A percentile compares a stretch with the other conserved stretches of the same genome.
These are phyloP conservation scores for Rhizopogon sp. DNA, from an alignment of 768 basidiomycete genomes.

Conservation along the genomic window DNA sequence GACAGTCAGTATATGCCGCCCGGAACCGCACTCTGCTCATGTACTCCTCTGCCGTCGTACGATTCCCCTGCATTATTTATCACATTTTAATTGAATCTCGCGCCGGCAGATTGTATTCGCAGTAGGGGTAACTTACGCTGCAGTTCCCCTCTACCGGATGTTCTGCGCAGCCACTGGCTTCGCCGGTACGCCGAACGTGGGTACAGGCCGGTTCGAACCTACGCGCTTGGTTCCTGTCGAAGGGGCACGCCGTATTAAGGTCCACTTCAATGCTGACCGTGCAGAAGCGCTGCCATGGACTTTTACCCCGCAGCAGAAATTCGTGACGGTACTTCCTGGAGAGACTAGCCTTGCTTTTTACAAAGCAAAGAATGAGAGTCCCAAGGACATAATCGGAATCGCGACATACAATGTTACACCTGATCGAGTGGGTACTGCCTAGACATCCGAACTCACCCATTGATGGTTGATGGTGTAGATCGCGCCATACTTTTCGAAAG, in stretches of 20 bases:
- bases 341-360: conserved; percentile 98
- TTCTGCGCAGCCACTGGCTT: conserved; percentile 98
- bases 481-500: conserved; percentile 98
- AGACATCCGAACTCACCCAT: background rate
- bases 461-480: conserved; percentile 44
- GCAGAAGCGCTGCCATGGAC: conserved; percentile 89
- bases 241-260: conserved; percentile 72
- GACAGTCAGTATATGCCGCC: conserved; percentile 43
- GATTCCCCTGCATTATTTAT: conserved; percentile 20
- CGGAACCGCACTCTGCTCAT: conserved; percentile 73
- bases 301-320: conserved; percentile 88
- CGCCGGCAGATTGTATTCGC: conserved; percentile 63
- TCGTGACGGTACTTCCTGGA: conserved; percentile 86
- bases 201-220: conserved; percentile 78
- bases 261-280: conserved; percentile 93
- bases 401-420: conserved; percentile 99
- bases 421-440: conserved; percentile 63
- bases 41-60: conserved; percentile 80
- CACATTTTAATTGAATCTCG: conserved; percentile 1
- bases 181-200: conserved; percentile 88
- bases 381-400: conserved; percentile 92
- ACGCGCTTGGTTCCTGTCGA: conserved; percentile 79
- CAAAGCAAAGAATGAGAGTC: conserved; percentile 80
- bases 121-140: conserved; percentile 89
- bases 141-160: conserved; percentile 95